A percentile compares a stretch with the other conserved stretches of the same genome.
Conservation (phyloP, 1,139 yeast species). For the Spathaspora jeffriesii region DNA sequence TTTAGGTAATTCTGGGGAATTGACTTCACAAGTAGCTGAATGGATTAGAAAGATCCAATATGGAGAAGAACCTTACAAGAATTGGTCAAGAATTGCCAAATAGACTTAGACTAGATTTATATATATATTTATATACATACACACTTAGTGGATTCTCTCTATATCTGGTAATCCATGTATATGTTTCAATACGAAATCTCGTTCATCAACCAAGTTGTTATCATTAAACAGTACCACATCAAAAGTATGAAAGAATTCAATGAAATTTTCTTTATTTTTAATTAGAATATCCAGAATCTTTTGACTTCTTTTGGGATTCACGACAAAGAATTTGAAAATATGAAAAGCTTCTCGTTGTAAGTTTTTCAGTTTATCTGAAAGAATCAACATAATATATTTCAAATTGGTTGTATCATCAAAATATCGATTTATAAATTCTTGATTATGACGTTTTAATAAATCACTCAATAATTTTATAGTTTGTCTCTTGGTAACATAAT, state of each 20-base stretch:
- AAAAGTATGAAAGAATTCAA: conserved; percentile 68
- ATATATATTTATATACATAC: background rate
- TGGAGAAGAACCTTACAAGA: conserved; percentile 71
- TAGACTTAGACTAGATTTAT: conserved; percentile 5
- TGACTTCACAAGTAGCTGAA: conserved; percentile 72
- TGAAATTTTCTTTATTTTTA: conserved; percentile 77
- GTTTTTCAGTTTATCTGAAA: conserved; percentile 88
- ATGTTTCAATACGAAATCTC: conserved; percentile 75
- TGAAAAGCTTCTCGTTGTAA: conserved; percentile 91
- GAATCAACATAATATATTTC: conserved; percentile 80
- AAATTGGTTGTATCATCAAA: conserved; percentile 81
- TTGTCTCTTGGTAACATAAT: conserved; percentile 92
- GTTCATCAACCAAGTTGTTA: conserved; percentile 72
- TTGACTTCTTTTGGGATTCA: conserved; percentile 88
- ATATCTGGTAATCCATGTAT: conserved; percentile 66
- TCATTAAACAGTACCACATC: conserved; percentile 67
- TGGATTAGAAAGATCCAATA: conserved; percentile 94
- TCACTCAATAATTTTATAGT: conserved; percentile 77
- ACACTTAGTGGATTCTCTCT: conserved; percentile 18
- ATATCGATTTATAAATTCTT: conserved; percentile 70
- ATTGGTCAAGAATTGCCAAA: conserved; percentile 56
- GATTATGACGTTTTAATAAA: conserved; percentile 71
- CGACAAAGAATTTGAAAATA: conserved; percentile 89
- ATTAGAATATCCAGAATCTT: conserved; percentile 77
- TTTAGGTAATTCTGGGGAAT: conserved; percentile 80